A percentile compares a stretch with the other conserved stretches of the same genome.
Conservation (phyloP, 208 protist species). For the Trypanosomatidae sp. region DNA sequence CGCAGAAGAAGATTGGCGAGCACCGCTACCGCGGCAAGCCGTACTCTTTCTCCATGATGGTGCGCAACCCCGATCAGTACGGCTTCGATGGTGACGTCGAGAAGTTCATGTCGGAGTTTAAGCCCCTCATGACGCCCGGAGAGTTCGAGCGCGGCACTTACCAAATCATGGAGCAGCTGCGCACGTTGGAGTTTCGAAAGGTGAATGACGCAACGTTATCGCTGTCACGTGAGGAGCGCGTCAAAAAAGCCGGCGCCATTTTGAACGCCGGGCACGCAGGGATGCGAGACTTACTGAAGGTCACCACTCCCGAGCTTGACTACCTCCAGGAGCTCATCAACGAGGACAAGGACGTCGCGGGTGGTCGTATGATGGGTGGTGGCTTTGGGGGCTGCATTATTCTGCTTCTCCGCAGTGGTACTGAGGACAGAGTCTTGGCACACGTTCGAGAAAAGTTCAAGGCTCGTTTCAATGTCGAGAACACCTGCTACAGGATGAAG, state of each 20-base stretch:
- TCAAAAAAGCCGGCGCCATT: conserved; percentile 48
- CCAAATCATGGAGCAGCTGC: conserved; percentile 70
- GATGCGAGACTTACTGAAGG: conserved; percentile 73
- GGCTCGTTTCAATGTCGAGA: conserved; percentile 47
- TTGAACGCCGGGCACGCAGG: conserved; percentile 68
- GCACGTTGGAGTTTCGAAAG: conserved; percentile 58
- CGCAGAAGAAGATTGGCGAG: conserved; percentile 67
- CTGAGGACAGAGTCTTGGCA: conserved; percentile 47
- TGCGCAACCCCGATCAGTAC: conserved; percentile 58
- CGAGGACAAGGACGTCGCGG: conserved; percentile 62
- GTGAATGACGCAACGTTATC: conserved; percentile 32
- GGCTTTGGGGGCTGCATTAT: conserved; percentile 91
- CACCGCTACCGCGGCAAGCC: conserved; percentile 40
- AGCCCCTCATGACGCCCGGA: conserved; percentile 41
- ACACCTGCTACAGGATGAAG: conserved; percentile 52
- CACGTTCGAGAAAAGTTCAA: conserved; percentile 58
- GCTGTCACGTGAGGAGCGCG: conserved; percentile 48
- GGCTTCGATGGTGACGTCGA: conserved; percentile 44
- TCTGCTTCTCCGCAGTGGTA: conserved; percentile 49
- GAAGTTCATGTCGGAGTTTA: conserved; percentile 50
- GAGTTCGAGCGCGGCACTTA: conserved; percentile 71
- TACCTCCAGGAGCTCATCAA: conserved; percentile 65
- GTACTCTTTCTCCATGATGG: conserved; percentile 66
- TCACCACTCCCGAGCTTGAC: conserved; percentile 83
- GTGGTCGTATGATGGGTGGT: conserved; percentile 88